phyloP scores from a whole-genome alignment of 345 rosid species.

The Melastoma malabathricum region DNA sequence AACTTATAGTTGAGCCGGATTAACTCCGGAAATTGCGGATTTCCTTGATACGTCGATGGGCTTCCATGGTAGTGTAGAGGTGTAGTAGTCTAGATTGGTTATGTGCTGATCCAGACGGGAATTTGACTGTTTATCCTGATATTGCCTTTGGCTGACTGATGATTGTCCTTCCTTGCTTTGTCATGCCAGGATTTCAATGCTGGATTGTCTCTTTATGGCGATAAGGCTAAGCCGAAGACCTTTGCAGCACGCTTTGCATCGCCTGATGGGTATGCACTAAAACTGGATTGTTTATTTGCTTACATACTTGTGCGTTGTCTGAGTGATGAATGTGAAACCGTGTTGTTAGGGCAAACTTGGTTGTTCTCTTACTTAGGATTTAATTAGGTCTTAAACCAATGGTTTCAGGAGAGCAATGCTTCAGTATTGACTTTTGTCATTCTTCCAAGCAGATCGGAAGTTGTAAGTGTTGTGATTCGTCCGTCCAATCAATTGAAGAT shows the following conservation, averaged over 20 bases:
- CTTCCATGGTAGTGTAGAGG: too few species aligned
- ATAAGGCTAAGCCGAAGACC: conserved; percentile 72
- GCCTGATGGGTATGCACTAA: conserved; percentile 56
- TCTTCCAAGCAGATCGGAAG: conserved; percentile 55
- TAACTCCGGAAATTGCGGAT: too few species aligned
- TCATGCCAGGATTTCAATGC: conserved; percentile 61
- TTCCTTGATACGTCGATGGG: too few species aligned
- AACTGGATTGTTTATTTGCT: too few species aligned
- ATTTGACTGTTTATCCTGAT: too few species aligned
- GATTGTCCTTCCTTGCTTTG: not conserved
- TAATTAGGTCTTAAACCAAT: too few species aligned
- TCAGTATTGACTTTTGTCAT: conserved; percentile 2
- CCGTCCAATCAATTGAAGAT: conserved; percentile 81
- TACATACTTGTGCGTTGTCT: not conserved
- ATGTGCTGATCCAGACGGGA: too few species aligned
- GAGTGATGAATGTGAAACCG: not conserved
- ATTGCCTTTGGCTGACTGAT: too few species aligned
- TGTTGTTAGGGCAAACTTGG: too few species aligned
- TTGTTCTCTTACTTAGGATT: too few species aligned
- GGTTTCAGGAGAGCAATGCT: not conserved
- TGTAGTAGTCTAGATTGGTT: too few species aligned
- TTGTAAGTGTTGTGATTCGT: conserved; percentile 58
- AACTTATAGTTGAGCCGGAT: too few species aligned
- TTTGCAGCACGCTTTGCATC: conserved; percentile 81
- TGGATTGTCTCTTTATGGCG: conserved; percentile 75